Conservation (phyloP, 257 asterid genomes). For the Lithospermum erythrorhizon region DNA sequence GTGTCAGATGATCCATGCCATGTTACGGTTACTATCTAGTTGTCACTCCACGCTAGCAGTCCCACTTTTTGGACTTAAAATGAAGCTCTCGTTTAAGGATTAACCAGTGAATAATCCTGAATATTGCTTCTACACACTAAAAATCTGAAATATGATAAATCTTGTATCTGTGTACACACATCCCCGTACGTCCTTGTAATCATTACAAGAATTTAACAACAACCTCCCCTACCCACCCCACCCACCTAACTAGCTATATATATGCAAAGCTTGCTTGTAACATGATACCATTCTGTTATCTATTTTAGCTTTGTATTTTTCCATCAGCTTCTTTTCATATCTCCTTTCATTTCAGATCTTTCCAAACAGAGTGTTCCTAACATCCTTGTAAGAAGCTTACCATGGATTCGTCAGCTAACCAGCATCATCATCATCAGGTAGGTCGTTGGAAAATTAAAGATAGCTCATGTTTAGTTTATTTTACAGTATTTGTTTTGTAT, state of each 20-base stretch:
- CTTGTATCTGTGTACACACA: conserved; percentile 14
- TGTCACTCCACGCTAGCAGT: too few relatives aligned
- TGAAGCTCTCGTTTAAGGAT: too few relatives aligned
- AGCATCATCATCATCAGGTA: conserved; percentile 44
- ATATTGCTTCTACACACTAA: too few relatives aligned
- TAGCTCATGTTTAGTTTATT: too few relatives aligned
- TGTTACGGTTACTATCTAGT: too few relatives aligned
- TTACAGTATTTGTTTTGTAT: too few relatives aligned
- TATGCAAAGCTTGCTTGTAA: conserved; percentile 8
- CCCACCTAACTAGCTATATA: background rate
- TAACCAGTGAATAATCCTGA: too few relatives aligned
- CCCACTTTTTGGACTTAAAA: too few relatives aligned
- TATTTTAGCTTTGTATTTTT: conserved; percentile 10
- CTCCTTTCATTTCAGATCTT: background rate
- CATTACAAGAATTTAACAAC: conserved; percentile 4
- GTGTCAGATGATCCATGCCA: too few relatives aligned
- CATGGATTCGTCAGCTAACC: conserved; percentile 61
- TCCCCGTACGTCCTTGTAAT: conserved; percentile 23
- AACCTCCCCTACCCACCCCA: background rate
- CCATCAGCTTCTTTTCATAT: background rate
- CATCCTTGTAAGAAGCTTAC: conserved; percentile 17
- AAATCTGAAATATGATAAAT: too few relatives aligned
- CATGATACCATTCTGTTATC: background rate
- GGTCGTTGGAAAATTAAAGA: too few relatives aligned
- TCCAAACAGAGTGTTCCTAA: background rate